Conservation (phyloP, 1,139 yeast species). For the Taiozyma sp. region DNA sequence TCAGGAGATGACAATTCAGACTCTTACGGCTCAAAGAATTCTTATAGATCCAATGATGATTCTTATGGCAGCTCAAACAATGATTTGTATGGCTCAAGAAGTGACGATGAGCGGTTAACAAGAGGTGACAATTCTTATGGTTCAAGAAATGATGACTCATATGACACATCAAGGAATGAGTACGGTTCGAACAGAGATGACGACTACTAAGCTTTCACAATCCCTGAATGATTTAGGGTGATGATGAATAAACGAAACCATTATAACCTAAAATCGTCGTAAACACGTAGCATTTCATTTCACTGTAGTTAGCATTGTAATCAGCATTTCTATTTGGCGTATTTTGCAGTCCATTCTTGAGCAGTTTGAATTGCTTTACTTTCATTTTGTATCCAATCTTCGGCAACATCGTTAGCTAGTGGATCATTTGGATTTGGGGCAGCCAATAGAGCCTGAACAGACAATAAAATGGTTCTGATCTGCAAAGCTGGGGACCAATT, state of each 20-base stretch:
- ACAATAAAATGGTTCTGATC: constrained; percentile 86
- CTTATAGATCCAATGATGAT: not conserved
- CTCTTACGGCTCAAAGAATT: constrained; percentile 4
- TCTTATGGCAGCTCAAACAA: constrained; percentile 7
- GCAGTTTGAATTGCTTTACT: constrained; percentile 77
- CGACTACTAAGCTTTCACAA: not conserved
- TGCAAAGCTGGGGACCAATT: constrained; percentile 99
- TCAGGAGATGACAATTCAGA: constrained; percentile 1
- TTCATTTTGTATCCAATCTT: constrained; percentile 90
- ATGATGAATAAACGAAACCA: not conserved
- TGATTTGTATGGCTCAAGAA: constrained; percentile 1
- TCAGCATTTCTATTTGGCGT: constrained; percentile 34
- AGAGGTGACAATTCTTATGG: not conserved
- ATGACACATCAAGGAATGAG: not conserved
- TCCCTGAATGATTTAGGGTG: not conserved
- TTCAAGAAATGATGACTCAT: constrained; percentile 2
- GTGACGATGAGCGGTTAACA: not conserved
- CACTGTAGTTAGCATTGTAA: not conserved
- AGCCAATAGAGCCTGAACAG: constrained; percentile 89
- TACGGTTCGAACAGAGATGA: not conserved
- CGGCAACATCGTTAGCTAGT: constrained; percentile 94
- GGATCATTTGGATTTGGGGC: constrained; percentile 99
- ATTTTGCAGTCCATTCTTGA: constrained; percentile 75
- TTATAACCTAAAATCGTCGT: not conserved
- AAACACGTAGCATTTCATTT: not conserved